Evolutionary conservation across 202 grass and related monocot species (phyloP).

Genomic region (Bolboschoenoplectus hybrid): DNA sequence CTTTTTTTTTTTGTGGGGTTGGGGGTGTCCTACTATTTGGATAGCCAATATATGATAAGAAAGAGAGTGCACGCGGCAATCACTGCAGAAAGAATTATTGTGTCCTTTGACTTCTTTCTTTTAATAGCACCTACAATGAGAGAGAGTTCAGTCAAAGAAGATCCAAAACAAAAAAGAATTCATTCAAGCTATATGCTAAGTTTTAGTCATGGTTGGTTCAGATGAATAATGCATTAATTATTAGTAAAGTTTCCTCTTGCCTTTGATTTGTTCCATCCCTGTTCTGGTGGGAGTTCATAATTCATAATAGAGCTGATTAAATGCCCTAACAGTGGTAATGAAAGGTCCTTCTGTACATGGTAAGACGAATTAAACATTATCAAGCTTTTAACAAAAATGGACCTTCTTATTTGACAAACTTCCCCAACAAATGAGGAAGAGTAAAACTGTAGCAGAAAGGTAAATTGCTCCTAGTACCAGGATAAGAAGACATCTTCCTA

Average conservation of each 20-base stretch:
- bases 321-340: neutral
- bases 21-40: slow-evolving; percentile 54
- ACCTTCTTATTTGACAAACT: neutral
- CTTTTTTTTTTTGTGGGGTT: neutral
- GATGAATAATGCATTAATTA: slow-evolving; percentile 26
- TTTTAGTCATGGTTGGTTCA: neutral
- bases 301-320: neutral
- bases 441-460: neutral
- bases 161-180: neutral
- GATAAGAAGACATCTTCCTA: neutral
- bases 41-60: slow-evolving; percentile 95
- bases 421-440: neutral
- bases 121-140: slow-evolving; percentile 73
- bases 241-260: neutral
- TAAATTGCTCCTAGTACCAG: neutral
- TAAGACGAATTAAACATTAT: neutral
- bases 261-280: neutral
- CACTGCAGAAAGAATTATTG: slow-evolving; percentile 91
- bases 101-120: slow-evolving; percentile 96
- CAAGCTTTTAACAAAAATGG: neutral
- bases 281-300: neutral
- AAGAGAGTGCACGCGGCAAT: slow-evolving; percentile 87
- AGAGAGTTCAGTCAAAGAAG: slow-evolving; percentile 24
- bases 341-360: neutral
- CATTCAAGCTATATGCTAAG: slow-evolving; percentile 9